phyloP scores from a whole-genome alignment of 2,329 filamentous ascomycete genomes.

The Colletotrichum sojae region DNA sequence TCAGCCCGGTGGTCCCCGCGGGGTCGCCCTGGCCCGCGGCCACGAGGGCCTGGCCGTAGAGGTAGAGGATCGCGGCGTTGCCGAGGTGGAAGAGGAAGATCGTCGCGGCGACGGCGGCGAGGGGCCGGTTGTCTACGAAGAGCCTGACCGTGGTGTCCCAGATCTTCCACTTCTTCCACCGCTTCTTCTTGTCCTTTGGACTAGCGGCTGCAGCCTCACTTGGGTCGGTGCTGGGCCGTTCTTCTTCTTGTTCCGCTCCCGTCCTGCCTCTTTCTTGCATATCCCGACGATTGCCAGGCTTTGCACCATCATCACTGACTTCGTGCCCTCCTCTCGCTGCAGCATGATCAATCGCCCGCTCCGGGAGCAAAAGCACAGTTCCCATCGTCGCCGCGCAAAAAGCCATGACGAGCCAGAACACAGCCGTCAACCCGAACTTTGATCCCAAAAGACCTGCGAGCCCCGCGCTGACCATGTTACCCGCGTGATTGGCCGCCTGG shows the following conservation, averaged over 20 bases:
- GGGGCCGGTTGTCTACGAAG: constrained; percentile 9
- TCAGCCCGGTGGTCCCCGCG: constrained; percentile 30
- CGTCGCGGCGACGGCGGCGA: constrained; percentile 17
- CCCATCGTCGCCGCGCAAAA: constrained; percentile 18
- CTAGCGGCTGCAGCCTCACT: background rate
- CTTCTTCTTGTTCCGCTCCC: background rate
- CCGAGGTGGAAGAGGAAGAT: constrained; percentile 33
- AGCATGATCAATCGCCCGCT: constrained; percentile 17
- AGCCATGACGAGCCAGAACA: constrained; percentile 33
- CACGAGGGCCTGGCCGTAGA: constrained; percentile 34
- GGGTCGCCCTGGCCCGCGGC: constrained; percentile 29
- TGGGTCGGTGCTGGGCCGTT: background rate
- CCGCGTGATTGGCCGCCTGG: constrained; percentile 30
- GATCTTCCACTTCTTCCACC: background rate
- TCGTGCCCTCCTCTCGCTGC: constrained; percentile 7
- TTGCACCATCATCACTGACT: background rate
- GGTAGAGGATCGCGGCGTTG: constrained; percentile 29
- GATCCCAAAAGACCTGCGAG: constrained; percentile 18
- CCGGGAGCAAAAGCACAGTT: constrained; percentile 20
- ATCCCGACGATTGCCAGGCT: background rate
- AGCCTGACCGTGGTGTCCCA: background rate
- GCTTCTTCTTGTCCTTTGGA: background rate
- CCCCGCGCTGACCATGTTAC: constrained; percentile 35
- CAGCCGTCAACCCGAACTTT: constrained; percentile 19
- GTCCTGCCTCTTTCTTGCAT: background rate